Base-by-base conservation (phyloP, 179 eudicot genomes). In the Beta lomatogona region DNA sequence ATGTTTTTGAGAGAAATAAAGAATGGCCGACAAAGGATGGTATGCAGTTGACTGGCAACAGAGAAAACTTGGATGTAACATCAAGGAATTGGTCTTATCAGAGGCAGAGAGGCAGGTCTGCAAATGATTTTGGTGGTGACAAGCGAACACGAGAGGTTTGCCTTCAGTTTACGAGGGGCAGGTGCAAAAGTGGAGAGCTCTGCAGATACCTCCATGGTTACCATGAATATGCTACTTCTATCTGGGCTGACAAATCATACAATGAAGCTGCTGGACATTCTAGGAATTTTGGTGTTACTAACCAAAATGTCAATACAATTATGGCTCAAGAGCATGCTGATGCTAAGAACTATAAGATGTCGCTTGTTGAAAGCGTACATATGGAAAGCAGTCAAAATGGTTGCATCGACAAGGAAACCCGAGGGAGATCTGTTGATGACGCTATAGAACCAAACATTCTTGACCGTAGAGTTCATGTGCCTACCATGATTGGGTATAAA, bases 161-260 rank as follows among this genome's bases (percentile, higher is more conserved):
- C 87, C 85, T 90, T 70, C 90, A 91, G 84, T 91, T 86, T 82
- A 85, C 86, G 64, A 88, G 81, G 75, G 98, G 99, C 57, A 90
- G 90, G 88, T 96, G 99, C 75, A 86, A 84, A 76, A 92, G 91
- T 79, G 99, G 98, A 71, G 92, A 89, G 58, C 82, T 86, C 55
- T 96, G 99, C 81, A 93, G 90, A 79, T 92, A 88, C 81, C 58
- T 89, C 78, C 99, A 92, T 82, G 85, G 84, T 76, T 93, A 81
- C 46, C 84, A 85, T 59, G 92, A 82, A 83, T 84, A 83, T 82
- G 92, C 89, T 46, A 85, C 87, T 79, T 80, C 87, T 28, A 81
- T 87, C 72, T 85, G 86, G 84, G 90, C 81, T 83, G 88, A 85
- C 77, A 90, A 78, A 73, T 82, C 85, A 53, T 73, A 66, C 65